Evolutionary conservation across 106 monocot species (phyloP).

Genomic region (Acorus gramineus): DNA sequence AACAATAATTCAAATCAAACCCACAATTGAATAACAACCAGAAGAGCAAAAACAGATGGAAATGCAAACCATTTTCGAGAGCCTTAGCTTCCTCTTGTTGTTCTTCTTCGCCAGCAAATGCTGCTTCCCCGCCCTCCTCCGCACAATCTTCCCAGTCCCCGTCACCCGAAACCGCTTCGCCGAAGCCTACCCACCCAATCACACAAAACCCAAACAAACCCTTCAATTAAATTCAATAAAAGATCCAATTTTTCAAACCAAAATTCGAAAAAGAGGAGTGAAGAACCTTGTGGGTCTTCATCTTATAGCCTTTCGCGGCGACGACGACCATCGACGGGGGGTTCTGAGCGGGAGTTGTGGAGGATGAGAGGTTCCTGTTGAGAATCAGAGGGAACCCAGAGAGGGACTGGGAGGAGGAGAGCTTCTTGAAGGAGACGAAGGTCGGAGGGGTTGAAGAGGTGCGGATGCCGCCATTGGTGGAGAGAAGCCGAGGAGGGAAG

Average conservation of each 20-base stretch:
- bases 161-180: conserved; percentile 92
- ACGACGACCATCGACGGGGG: conserved; percentile 24
- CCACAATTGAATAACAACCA: too few relatives aligned
- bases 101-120: conserved; percentile 89
- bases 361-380: conserved; percentile 4
- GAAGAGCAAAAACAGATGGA: too few relatives aligned
- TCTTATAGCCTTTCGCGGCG: conserved; percentile 84
- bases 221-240: too few relatives aligned
- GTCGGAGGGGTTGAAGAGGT: neutral
- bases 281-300: conserved; percentile 96
- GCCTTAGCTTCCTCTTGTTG: conserved; percentile 77
- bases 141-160: conserved; percentile 69
- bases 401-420: conserved; percentile 25
- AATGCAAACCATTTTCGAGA: conserved; percentile 56
- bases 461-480: conserved; percentile 1
- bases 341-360: conserved; percentile 4
- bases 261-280: neutral
- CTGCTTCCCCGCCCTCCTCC: conserved; percentile 83
- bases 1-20: too few relatives aligned
- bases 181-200: conserved; percentile 40
- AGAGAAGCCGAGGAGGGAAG: conserved; percentile 7
- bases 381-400: conserved; percentile 19
- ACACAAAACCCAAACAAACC: too few relatives aligned
- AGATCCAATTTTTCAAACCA: neutral
- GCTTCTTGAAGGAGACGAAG: conserved; percentile 12